Base-by-base conservation (phyloP, 306 rosid genomes). In the Cicer bijugum region DNA sequence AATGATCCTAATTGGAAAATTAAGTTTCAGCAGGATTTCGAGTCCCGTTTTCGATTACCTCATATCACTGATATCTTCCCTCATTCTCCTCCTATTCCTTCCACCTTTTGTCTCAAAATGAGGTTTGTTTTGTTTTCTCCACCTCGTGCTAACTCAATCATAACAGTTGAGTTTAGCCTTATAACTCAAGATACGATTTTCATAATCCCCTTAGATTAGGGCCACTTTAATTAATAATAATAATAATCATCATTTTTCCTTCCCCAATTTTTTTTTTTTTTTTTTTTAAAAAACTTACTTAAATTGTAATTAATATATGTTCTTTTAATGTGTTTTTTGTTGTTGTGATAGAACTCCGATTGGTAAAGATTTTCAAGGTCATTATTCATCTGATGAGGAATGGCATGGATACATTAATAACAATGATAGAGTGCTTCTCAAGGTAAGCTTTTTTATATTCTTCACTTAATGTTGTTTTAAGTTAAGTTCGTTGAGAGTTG, bases 361-460 rank as follows among this genome's bases (percentile, higher is more conserved):
- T 7, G 75, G 85, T 23, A 86, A 78, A 65, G 91, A 79, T 46
- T 82, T 83, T 78, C 87, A 88, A 5, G 86, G 87, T 15, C 91
- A 86, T 12, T 94, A 91, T 75, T 89, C 96, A 3, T 91, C 88
- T 5, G 96, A 94, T 72, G 96, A 94, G 68, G 96, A 87, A 69
- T 94, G 97, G 99, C 91, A 94, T 69, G 99, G 99, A 4, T 94
- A 94, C 83, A 90, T 94, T 59, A 90, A 94, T 45, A 91, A 88
- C 42, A 90, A 91, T 59, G 99, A 94, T 71, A 87, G 99, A 50
- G 99, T 94, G 44, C 96, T 94, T 76, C 97, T 94, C 16, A 94
- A 94, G 97, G 99, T 91, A 50, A 53, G 39, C 1, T 44, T 33
- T 7, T 28, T 58, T 72, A 12, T 11, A 0, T 70, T 64, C 40